Conservation (phyloP, 176 grass and related monocot genomes). For the Eleusine coracana region DNA sequence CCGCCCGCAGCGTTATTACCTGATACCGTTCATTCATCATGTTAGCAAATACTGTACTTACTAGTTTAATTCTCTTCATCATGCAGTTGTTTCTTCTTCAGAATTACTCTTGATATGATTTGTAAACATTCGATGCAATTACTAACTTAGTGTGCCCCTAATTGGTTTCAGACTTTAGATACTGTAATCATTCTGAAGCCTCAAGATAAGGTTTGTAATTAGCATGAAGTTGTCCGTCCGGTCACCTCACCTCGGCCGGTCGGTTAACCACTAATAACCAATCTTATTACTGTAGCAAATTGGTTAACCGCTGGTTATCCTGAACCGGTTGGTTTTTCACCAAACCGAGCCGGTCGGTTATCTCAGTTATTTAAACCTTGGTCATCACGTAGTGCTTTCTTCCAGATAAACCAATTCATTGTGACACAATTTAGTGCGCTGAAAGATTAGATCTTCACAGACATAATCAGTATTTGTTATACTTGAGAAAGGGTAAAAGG, state of each 20-base stretch:
- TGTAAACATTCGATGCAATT: not conserved
- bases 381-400: not conserved
- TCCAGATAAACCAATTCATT: not conserved
- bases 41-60: not conserved
- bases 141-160: not conserved
- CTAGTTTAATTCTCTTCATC: not conserved
- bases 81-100: not conserved
- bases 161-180: too few species aligned
- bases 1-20: conserved; percentile 31
- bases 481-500: not conserved
- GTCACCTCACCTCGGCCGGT: too few species aligned
- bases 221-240: not conserved
- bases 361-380: too few species aligned
- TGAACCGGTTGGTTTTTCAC: too few species aligned
- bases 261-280: too few species aligned
- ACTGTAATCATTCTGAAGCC: not conserved
- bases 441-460: not conserved
- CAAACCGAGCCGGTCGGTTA: too few species aligned
- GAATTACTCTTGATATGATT: not conserved
- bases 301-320: too few species aligned
- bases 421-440: not conserved
- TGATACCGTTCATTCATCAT: not conserved
- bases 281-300: too few species aligned
- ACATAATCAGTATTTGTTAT: not conserved
- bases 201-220: too few species aligned